Percentiles rank a stretch among this genome's conserved stretches.
These are phyloP conservation scores for Globisporangium polare DNA, from an alignment of 352 stramenopile species.

Conservation along the genomic window DNA sequence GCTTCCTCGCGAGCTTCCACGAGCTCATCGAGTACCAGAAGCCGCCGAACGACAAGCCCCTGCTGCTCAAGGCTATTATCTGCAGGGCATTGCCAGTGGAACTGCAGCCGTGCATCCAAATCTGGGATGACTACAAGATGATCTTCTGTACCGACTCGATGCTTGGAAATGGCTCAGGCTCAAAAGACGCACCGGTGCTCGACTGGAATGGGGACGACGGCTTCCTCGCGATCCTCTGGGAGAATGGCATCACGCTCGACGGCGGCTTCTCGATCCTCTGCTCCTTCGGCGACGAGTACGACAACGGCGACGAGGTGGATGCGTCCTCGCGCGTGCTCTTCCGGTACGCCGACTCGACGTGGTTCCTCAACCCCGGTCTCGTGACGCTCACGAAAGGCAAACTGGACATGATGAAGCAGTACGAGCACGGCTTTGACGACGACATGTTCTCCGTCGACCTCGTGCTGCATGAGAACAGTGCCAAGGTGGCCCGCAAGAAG, in stretches of 20 bases:
- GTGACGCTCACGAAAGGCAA: slow-evolving; percentile 71
- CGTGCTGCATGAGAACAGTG: slow-evolving; percentile 57
- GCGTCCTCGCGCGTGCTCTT: slow-evolving; percentile 69
- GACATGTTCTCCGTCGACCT: slow-evolving; percentile 80
- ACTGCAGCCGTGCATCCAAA: slow-evolving; percentile 71
- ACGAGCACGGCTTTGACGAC: slow-evolving; percentile 79
- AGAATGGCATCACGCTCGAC: slow-evolving; percentile 69
- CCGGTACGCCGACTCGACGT: slow-evolving; percentile 76
- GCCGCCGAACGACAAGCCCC: slow-evolving; percentile 52
- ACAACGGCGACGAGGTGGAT: slow-evolving; percentile 51
- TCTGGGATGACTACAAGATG: slow-evolving; percentile 77
- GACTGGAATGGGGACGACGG: slow-evolving; percentile 81
- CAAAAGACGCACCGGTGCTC: slow-evolving; percentile 39
- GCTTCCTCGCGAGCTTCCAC: slow-evolving; percentile 69
- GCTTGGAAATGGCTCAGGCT: slow-evolving; percentile 8
- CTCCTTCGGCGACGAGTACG: slow-evolving; percentile 79
- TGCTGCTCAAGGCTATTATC: slow-evolving; percentile 79
- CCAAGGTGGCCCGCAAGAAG: slow-evolving; percentile 25
- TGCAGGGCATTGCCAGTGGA: slow-evolving; percentile 70
- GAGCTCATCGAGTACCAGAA: slow-evolving; percentile 46
- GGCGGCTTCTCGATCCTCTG: slow-evolving; percentile 82
- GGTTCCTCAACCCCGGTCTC: slow-evolving; percentile 64
- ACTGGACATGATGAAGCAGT: slow-evolving; percentile 84
- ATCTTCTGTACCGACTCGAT: slow-evolving; percentile 57
- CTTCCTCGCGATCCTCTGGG: slow-evolving; percentile 78